phyloP scores from a whole-genome alignment of 106 monocot genomes.

The Allium fistulosum region DNA sequence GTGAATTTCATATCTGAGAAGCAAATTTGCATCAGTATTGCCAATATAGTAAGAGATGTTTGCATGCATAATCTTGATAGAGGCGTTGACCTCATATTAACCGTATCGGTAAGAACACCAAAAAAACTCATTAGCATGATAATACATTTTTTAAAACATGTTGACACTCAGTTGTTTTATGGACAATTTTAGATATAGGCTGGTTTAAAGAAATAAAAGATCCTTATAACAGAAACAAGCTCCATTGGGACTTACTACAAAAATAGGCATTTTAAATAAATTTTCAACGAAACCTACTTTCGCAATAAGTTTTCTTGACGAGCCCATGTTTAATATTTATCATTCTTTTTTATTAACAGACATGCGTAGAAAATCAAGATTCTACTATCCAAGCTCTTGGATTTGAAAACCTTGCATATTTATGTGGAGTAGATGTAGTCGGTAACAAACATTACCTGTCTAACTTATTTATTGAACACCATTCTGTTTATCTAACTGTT shows the following conservation, averaged over 20 bases:
- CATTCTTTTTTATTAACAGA: slow-evolving; percentile 30
- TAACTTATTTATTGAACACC: not conserved
- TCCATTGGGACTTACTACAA: no score
- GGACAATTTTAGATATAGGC: no score
- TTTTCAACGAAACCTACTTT: no score
- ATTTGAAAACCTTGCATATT: slow-evolving; percentile 71
- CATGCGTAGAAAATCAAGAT: slow-evolving; percentile 71
- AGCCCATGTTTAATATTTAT: no score
- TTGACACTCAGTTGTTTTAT: no score
- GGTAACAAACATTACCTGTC: slow-evolving; percentile 35
- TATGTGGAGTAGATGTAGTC: slow-evolving; percentile 94
- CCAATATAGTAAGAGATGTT: slow-evolving; percentile 79
- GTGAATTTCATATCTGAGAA: slow-evolving; percentile 28
- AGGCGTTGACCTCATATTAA: slow-evolving; percentile 89
- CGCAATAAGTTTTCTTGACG: no score
- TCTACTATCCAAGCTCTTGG: slow-evolving; percentile 79
- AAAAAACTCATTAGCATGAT: not conserved
- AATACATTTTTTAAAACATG: not conserved
- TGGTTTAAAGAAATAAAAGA: no score
- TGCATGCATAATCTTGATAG: slow-evolving; percentile 91
- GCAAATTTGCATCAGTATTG: slow-evolving; percentile 75
- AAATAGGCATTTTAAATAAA: not conserved
- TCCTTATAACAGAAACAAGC: no score
- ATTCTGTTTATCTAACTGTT: not conserved
- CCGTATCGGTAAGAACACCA: slow-evolving; percentile 53